Conservation (phyloP, 1,139 yeast genomes). For the Sugiyamaella pinicola region DNA sequence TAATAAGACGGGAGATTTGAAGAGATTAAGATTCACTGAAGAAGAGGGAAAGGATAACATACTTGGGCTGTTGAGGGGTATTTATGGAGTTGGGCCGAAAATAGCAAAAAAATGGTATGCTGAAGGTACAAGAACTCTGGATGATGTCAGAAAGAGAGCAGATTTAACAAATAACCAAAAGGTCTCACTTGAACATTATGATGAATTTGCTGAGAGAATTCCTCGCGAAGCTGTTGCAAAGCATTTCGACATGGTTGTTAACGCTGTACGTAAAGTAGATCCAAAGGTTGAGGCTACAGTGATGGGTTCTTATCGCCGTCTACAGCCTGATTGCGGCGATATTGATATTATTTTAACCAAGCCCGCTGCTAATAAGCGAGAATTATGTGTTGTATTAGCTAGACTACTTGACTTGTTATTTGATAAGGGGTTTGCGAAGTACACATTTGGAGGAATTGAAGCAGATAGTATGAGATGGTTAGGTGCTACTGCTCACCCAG, state of each 20-base stretch:
- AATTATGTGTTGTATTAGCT: slow-evolving; percentile 40
- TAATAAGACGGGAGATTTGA: slow-evolving; percentile 46
- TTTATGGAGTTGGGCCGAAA: slow-evolving; percentile 57
- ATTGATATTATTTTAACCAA: slow-evolving; percentile 59
- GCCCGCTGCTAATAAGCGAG: slow-evolving; percentile 26
- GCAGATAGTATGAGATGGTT: slow-evolving; percentile 38
- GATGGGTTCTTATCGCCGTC: slow-evolving; percentile 63
- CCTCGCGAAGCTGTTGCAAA: slow-evolving; percentile 51
- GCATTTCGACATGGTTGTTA: slow-evolving; percentile 47
- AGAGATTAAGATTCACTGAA: slow-evolving; percentile 42
- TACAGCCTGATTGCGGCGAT: slow-evolving; percentile 55
- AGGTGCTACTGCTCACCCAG: slow-evolving; percentile 39
- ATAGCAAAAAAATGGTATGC: slow-evolving; percentile 51
- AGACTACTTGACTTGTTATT: slow-evolving; percentile 40
- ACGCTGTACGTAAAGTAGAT: slow-evolving; percentile 45
- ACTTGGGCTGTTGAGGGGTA: slow-evolving; percentile 47
- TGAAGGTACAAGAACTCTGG: slow-evolving; percentile 47
- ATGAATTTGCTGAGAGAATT: slow-evolving; percentile 54
- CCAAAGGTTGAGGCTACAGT: slow-evolving; percentile 45
- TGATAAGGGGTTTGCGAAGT: slow-evolving; percentile 41
- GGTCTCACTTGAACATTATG: slow-evolving; percentile 53
- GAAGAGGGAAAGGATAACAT: slow-evolving; percentile 38
- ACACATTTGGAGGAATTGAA: slow-evolving; percentile 37
- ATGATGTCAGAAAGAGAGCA: slow-evolving; percentile 44
- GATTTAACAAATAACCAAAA: slow-evolving; percentile 47